Conservation (phyloP, 2,329 filamentous ascomycete species). For the Gyromitra esculenta region DNA sequence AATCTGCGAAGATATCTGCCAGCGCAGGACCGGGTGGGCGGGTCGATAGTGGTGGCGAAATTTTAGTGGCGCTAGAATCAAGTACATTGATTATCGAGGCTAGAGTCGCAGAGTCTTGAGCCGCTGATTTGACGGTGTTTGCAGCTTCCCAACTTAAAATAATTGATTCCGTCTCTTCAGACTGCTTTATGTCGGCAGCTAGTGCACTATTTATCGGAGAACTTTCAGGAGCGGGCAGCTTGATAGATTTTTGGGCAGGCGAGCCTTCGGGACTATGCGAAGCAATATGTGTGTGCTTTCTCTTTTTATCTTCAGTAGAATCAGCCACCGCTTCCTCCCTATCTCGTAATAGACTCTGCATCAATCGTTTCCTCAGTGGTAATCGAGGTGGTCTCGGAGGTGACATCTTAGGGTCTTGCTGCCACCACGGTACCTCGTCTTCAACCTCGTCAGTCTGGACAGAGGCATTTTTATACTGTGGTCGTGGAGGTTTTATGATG, state of each 20-base stretch:
- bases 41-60: background rate
- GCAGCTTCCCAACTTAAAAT: conserved; percentile 28
- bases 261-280: conserved; percentile 24
- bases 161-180: conserved; percentile 24
- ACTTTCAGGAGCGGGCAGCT: conserved; percentile 30
- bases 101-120: conserved; percentile 26
- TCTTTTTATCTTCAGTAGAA: conserved; percentile 48
- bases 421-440: conserved; percentile 53
- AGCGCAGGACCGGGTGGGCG: conserved; percentile 43
- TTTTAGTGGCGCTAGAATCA: conserved; percentile 23
- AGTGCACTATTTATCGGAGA: conserved; percentile 7
- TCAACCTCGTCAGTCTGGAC: conserved; percentile 55
- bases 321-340: conserved; percentile 47
- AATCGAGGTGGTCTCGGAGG: conserved; percentile 50
- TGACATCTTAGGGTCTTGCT: conserved; percentile 33
- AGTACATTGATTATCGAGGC: conserved; percentile 8
- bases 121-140: conserved; percentile 22
- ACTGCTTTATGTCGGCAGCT: conserved; percentile 25
- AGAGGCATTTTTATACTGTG: conserved; percentile 55
- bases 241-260: conserved; percentile 40
- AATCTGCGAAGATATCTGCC: conserved; percentile 52
- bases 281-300: conserved; percentile 45
- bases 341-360: conserved; percentile 54
- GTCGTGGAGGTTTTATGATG: conserved; percentile 40
- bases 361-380: conserved; percentile 53